Conservation (phyloP, 495 filamentous ascomycete species). For the Penicillium cataractarum region DNA sequence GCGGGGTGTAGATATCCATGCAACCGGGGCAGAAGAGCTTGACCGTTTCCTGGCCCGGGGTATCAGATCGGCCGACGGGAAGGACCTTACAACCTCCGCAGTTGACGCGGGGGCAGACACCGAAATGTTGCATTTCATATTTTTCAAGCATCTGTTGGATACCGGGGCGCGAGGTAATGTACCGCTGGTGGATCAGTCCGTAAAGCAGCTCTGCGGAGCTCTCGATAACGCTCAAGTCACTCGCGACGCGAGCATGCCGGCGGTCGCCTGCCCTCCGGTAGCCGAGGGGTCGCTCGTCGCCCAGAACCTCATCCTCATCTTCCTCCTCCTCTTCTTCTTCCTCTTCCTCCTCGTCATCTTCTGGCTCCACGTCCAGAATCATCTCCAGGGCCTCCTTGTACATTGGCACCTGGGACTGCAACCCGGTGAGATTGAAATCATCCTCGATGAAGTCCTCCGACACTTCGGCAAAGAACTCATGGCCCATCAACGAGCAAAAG, state of each 20-base stretch:
- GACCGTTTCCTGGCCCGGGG: constrained; percentile 94
- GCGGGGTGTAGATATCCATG: constrained; percentile 94
- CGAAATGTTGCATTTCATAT: constrained; percentile 94
- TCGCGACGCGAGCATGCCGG: constrained; percentile 83
- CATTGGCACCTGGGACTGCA: constrained; percentile 95
- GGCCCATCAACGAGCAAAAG: constrained; percentile 91
- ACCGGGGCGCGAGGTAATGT: constrained; percentile 94
- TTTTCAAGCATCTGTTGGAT: constrained; percentile 99
- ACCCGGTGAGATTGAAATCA: constrained; percentile 97
- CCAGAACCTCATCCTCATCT: constrained; percentile 75
- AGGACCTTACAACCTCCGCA: constrained; percentile 87
- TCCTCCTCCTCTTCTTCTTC: constrained; percentile 76
- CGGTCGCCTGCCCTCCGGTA: constrained; percentile 67
- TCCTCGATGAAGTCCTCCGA: constrained; percentile 99
- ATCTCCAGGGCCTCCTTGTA: constrained; percentile 98
- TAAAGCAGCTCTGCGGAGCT: constrained; percentile 96
- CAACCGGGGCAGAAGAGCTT: constrained; percentile 98
- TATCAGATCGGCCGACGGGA: constrained; percentile 90
- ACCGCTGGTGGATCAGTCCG: constrained; percentile 96
- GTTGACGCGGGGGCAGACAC: constrained; percentile 85
- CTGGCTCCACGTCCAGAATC: constrained; percentile 97
- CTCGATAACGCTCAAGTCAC: constrained; percentile 92
- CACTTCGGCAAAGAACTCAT: constrained; percentile 99
- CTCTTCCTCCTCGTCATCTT: constrained; percentile 84
- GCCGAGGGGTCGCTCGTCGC: constrained; percentile 61